These are phyloP conservation scores for Coemansia furcata DNA, from an alignment of 192 early-diverging fungal species.

Conservation along the genomic window DNA sequence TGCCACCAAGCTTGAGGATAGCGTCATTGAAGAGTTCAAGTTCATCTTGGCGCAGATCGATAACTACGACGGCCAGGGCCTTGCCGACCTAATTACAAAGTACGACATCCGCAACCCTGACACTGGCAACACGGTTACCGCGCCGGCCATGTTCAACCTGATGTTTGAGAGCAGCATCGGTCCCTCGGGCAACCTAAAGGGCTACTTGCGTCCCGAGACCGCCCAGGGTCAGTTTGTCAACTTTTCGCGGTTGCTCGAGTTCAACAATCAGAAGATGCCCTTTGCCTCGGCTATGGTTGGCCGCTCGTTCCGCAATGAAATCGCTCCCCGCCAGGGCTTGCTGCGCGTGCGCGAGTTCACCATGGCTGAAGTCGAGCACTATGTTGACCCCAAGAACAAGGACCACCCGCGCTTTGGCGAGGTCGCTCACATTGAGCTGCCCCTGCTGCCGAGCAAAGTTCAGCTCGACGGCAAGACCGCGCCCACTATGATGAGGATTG, in stretches of 20 bases:
- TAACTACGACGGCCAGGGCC: slow-evolving; percentile 86
- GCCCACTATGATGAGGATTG: slow-evolving; percentile 71
- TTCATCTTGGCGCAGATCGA: slow-evolving; percentile 92
- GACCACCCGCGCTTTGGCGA: slow-evolving; percentile 88
- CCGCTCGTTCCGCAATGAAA: slow-evolving; percentile 98
- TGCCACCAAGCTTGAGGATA: slow-evolving; percentile 62
- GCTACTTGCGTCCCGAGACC: slow-evolving; percentile 97
- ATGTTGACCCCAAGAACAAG: slow-evolving; percentile 93
- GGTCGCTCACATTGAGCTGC: slow-evolving; percentile 73
- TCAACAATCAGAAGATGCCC: slow-evolving; percentile 98
- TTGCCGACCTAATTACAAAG: slow-evolving; percentile 80
- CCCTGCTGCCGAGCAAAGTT: slow-evolving; percentile 69
- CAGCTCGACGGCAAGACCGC: slow-evolving; percentile 79
- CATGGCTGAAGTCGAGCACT: slow-evolving; percentile 99
- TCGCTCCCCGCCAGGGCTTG: slow-evolving; percentile 91
- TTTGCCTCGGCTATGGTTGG: slow-evolving; percentile 98
- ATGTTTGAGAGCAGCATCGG: slow-evolving; percentile 99
- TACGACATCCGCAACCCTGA: slow-evolving; percentile 88
- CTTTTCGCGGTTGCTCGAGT: slow-evolving; percentile 95
- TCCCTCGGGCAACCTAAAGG: slow-evolving; percentile 92
- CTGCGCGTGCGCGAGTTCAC: slow-evolving; percentile 97
- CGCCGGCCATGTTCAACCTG: slow-evolving; percentile 94
- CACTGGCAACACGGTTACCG: slow-evolving; percentile 86
- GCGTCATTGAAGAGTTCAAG: slow-evolving; percentile 69
- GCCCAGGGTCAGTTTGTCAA: slow-evolving; percentile 99